These are phyloP conservation scores for Xylariomycetidae sp. DNA, from an alignment of 2,329 filamentous ascomycete species.

Conservation along the genomic window DNA sequence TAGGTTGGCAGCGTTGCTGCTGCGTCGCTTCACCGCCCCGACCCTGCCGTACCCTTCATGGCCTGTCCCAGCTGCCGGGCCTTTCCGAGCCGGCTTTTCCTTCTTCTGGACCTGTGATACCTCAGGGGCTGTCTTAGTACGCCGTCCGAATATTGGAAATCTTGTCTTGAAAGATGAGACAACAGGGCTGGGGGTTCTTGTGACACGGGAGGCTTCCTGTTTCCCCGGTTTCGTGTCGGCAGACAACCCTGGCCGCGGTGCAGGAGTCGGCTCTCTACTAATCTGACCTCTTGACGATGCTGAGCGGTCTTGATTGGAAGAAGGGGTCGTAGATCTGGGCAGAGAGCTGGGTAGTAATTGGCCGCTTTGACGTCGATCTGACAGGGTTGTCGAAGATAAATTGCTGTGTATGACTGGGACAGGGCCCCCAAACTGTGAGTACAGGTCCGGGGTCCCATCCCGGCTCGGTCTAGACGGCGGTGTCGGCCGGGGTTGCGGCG, in stretches of 20 bases:
- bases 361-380: slow-evolving; percentile 42
- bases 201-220: slow-evolving; percentile 21
- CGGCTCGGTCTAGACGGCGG: slow-evolving; percentile 62
- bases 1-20: slow-evolving; percentile 50
- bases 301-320: slow-evolving; percentile 27
- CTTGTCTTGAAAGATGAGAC: slow-evolving; percentile 55
- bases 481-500: slow-evolving; percentile 29
- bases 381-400: slow-evolving; percentile 44
- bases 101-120: slow-evolving; percentile 46
- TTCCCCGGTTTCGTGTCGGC: slow-evolving; percentile 17
- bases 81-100: slow-evolving; percentile 61
- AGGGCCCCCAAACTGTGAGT: slow-evolving; percentile 47
- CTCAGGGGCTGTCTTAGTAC: slow-evolving; percentile 59
- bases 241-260: slow-evolving; percentile 17
- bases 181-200: slow-evolving; percentile 51
- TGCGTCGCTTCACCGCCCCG: slow-evolving; percentile 57
- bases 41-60: slow-evolving; percentile 80
- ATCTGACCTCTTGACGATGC: slow-evolving; percentile 23
- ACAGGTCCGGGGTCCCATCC: slow-evolving; percentile 61
- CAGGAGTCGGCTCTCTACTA: slow-evolving; percentile 31
- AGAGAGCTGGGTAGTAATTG: slow-evolving; percentile 29
- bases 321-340: slow-evolving; percentile 31
- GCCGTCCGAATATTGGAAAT: slow-evolving; percentile 75
- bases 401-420: slow-evolving; percentile 60
- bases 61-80: slow-evolving; percentile 86